Percentiles rank a stretch among this genome's conserved stretches.
Evolutionary conservation across 2,329 filamentous ascomycete genomes (phyloP).

Genomic region (Xylaria sp.): DNA sequence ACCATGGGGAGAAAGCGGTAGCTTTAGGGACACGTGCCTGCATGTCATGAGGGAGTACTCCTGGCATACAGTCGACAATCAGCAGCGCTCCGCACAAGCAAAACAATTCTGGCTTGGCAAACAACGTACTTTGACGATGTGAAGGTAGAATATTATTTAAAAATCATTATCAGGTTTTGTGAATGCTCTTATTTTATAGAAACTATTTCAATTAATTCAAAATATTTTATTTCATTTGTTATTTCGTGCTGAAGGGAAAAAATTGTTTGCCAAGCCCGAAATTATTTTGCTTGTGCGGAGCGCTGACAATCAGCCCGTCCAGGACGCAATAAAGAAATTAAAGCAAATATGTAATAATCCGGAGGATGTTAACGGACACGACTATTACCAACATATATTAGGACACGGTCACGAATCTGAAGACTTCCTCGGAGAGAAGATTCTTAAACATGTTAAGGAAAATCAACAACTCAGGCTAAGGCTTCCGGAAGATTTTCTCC

Average conservation of each 20-base stretch:
- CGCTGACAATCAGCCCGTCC: slow-evolving; percentile 9
- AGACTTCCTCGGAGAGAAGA: background rate
- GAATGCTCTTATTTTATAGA: too few species aligned
- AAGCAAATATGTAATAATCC: background rate
- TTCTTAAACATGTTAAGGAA: slow-evolving; percentile 5
- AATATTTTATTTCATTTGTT: too few species aligned
- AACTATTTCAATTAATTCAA: too few species aligned
- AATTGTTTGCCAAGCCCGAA: too few species aligned
- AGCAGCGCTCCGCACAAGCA: too few species aligned
- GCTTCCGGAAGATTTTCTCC: background rate
- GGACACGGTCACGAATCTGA: background rate
- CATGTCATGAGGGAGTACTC: slow-evolving; percentile 27
- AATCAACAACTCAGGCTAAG: background rate
- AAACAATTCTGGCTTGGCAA: too few species aligned
- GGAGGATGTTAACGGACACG: background rate
- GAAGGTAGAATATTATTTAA: too few species aligned
- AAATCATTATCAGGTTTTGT: too few species aligned
- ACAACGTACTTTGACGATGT: too few species aligned
- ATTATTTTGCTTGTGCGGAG: too few species aligned
- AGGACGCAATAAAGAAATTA: slow-evolving; percentile 10
- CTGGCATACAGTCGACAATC: slow-evolving; percentile 17
- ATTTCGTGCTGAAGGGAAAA: too few species aligned
- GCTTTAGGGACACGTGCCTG: slow-evolving; percentile 15
- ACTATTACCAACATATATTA: slow-evolving; percentile 18
- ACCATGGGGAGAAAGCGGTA: background rate